A percentile compares a stretch with the other conserved stretches of the same genome.
Conservation (phyloP, 2,329 filamentous ascomycete genomes). For the Scleromitrula shiraiana region DNA sequence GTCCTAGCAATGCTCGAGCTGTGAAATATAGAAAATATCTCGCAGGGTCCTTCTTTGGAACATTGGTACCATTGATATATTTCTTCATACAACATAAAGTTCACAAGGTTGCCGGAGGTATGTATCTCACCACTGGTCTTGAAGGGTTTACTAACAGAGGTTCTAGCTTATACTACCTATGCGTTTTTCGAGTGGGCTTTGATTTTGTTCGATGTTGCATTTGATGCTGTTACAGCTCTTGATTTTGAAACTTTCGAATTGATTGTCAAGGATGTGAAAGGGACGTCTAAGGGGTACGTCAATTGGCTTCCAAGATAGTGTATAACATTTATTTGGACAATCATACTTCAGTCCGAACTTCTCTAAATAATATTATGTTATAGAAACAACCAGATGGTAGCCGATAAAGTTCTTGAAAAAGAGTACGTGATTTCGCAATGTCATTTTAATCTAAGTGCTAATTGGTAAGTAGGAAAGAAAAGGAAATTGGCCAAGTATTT, state of each 20-base stretch:
- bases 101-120: conserved; percentile 87
- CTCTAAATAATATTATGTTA: conserved; percentile 29
- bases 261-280: conserved; percentile 80
- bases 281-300: conserved; percentile 96
- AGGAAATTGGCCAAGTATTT: conserved; percentile 62
- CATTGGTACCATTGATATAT: conserved; percentile 82
- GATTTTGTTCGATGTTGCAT: conserved; percentile 89
- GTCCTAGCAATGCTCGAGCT: conserved; percentile 73
- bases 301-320: conserved; percentile 86
- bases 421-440: conserved; percentile 48
- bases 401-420: conserved; percentile 55
- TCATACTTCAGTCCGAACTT: conserved; percentile 22
- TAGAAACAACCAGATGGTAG: conserved; percentile 36
- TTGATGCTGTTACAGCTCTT: conserved; percentile 87
- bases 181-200: conserved; percentile 97
- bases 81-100: conserved; percentile 99
- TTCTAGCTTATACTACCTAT: conserved; percentile 86
- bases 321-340: conserved; percentile 35
- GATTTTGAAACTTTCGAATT: conserved; percentile 89
- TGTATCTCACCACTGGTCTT: conserved; percentile 26
- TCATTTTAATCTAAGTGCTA: conserved; percentile 24
- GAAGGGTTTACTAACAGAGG: background rate
- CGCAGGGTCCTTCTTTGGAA: conserved; percentile 79
- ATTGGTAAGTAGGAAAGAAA: conserved; percentile 56
- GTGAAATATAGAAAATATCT: conserved; percentile 85